Conservation (phyloP, 192 early-diverging fungal species). For the Phlyctochytrium planicorne region DNA sequence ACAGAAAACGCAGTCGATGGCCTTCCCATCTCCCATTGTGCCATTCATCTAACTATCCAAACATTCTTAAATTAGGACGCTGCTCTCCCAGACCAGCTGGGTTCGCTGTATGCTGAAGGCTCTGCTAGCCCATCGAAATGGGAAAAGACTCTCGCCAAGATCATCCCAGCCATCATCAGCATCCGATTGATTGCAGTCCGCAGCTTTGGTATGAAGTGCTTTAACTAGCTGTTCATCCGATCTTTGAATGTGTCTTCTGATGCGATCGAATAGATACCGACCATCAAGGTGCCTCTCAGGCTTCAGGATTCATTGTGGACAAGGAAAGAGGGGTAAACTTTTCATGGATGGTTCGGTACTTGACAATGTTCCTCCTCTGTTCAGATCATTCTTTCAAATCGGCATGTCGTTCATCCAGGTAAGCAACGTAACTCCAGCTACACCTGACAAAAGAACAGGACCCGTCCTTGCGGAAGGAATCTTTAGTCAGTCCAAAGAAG, state of each 20-base stretch:
- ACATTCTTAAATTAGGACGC: too few relatives aligned
- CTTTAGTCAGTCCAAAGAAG: slow-evolving; percentile 53
- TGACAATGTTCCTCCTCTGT: too few relatives aligned
- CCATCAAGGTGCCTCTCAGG: slow-evolving; percentile 65
- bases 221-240: not conserved
- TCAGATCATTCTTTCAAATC: slow-evolving; percentile 63
- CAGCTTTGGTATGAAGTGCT: slow-evolving; percentile 27
- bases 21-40: too few relatives aligned
- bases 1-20: too few relatives aligned
- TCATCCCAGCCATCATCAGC: slow-evolving; percentile 72
- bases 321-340: slow-evolving; percentile 58
- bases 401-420: slow-evolving; percentile 70
- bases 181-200: slow-evolving; percentile 70
- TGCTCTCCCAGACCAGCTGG: not conserved
- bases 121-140: slow-evolving; percentile 41
- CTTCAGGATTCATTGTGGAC: slow-evolving; percentile 80
- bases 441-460: slow-evolving; percentile 63
- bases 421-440: too few relatives aligned
- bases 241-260: not conserved
- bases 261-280: slow-evolving; percentile 59
- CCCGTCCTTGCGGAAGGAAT: slow-evolving; percentile 50
- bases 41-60: too few relatives aligned
- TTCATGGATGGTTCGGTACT: not conserved
- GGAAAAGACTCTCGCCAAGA: slow-evolving; percentile 68
- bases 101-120: not conserved